Base-by-base conservation (phyloP, 441 rosid species). In the Mallotus repandus region DNA sequence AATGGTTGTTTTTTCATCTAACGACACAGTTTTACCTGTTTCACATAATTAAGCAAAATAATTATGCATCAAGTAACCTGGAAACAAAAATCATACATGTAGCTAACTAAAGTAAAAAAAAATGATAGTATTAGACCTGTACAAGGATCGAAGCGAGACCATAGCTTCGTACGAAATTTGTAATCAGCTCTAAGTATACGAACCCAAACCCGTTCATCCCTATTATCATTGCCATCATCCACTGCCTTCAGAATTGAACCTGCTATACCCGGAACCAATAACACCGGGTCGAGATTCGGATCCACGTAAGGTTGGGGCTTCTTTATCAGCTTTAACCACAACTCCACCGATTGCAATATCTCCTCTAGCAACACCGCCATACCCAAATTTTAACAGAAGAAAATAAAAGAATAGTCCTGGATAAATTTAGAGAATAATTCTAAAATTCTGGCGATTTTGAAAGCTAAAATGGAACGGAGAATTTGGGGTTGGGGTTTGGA, bases 231-330 rank as follows among this genome's bases (percentile, higher is more conserved):
- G 25, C 82, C 81, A 71, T 70, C 66, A 78, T 92, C 97, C 49
- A 92, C 93, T 2, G 97, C 97, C 56, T 90, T 81, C 14, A 93
- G 79, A 71, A 93, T 81, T 43, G 98, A 91, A 9, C 98, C 99
- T 4, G 99, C 99, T 52, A 95, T 84, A 6, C 99, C 98, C 0
- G 99, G 99, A n/a, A 92, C 94, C 58, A 95, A 76, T 53, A 95
- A 83, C 67, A 95, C 98, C 70, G 98, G 99, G 84, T 92, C 98
- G 49, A 95, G 89, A 76, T 80, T 79, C 38, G 96, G 97, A 70
- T 95, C 96, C 10, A 91, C 86, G 52, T 81, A 87, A 5, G 96
- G 89, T 50, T 89, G 88, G 41, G 88, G 89, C 58, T 82, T 75
- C 61, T 73, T 86, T 4, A 78, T 79, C 73, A 88, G 75, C 81